Conservation (phyloP, 2,329 filamentous ascomycete species). For the Ophiostoma sp. region DNA sequence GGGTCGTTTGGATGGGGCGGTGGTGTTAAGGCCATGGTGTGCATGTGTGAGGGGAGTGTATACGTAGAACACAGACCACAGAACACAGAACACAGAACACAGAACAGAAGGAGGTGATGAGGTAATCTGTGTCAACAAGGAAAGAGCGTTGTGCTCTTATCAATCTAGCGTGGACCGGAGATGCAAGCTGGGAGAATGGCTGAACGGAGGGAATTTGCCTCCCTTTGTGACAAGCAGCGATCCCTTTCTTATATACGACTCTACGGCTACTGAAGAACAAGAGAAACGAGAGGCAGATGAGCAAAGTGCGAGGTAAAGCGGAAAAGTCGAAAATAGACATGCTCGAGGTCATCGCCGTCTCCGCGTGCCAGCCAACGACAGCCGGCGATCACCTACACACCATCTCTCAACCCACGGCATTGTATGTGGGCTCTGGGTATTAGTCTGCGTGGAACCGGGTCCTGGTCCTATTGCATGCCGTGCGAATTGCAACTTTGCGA, state of each 20-base stretch:
- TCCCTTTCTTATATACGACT: neutral
- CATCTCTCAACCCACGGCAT: neutral
- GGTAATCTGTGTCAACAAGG: neutral
- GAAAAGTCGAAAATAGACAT: neutral
- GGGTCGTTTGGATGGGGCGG: neutral
- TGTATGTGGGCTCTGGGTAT: too few relatives aligned
- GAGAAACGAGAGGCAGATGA: neutral
- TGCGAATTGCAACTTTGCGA: too few relatives aligned
- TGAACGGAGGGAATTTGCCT: neutral
- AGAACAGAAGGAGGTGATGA: neutral
- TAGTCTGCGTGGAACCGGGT: too few relatives aligned
- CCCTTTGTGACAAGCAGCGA: neutral
- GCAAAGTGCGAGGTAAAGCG: neutral
- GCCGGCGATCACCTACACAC: slow-evolving; percentile 5
- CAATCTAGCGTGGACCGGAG: neutral
- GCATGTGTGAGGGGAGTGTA: neutral
- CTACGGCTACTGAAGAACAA: neutral
- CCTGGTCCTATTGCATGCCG: too few relatives aligned
- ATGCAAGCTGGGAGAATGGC: neutral
- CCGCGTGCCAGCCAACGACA: slow-evolving; percentile 1
- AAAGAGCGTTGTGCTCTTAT: neutral
- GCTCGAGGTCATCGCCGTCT: neutral
- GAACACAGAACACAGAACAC: too few relatives aligned
- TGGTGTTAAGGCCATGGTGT: neutral
- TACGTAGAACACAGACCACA: neutral